phyloP scores from a whole-genome alignment of 106 monocot genomes.

The Iris macrosiphon region DNA sequence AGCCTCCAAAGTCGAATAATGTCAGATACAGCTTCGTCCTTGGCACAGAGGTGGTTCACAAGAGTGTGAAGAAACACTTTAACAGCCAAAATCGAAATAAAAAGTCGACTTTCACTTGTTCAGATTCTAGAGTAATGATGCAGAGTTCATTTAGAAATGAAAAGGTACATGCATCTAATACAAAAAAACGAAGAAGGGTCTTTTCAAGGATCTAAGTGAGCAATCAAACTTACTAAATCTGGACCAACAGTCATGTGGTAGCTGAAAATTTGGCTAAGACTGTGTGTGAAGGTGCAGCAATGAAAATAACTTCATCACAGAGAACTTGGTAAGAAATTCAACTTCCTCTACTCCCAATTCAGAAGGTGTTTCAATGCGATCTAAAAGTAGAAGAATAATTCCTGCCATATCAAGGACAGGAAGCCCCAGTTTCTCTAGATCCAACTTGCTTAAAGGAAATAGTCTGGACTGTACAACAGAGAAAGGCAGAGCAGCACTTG shows the following conservation, averaged over 20 bases:
- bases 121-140: slow-evolving; percentile 39
- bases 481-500: background rate
- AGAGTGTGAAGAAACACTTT: slow-evolving; percentile 1
- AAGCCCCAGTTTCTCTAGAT: slow-evolving; percentile 6
- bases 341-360: slow-evolving; percentile 5
- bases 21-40: background rate
- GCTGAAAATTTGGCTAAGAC: slow-evolving; percentile 1
- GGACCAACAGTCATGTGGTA: slow-evolving; percentile 8
- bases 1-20: slow-evolving; percentile 19
- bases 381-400: slow-evolving; percentile 25
- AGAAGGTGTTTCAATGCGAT: slow-evolving; percentile 26
- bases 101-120: slow-evolving; percentile 12
- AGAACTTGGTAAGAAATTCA: slow-evolving; percentile 10
- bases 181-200: slow-evolving; percentile 43
- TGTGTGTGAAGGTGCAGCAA: background rate
- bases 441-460: slow-evolving; percentile 8
- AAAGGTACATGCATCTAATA: slow-evolving; percentile 13
- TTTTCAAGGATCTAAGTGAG: slow-evolving; percentile 38
- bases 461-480: background rate
- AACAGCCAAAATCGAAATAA: slow-evolving; percentile 9
- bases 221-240: slow-evolving; percentile 19
- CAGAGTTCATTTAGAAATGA: background rate
- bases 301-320: slow-evolving; percentile 3
- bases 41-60: background rate
- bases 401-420: slow-evolving; percentile 5